These are phyloP conservation scores for Orbilia oligospora DNA, from an alignment of 2,329 filamentous ascomycete genomes.

Conservation along the genomic window DNA sequence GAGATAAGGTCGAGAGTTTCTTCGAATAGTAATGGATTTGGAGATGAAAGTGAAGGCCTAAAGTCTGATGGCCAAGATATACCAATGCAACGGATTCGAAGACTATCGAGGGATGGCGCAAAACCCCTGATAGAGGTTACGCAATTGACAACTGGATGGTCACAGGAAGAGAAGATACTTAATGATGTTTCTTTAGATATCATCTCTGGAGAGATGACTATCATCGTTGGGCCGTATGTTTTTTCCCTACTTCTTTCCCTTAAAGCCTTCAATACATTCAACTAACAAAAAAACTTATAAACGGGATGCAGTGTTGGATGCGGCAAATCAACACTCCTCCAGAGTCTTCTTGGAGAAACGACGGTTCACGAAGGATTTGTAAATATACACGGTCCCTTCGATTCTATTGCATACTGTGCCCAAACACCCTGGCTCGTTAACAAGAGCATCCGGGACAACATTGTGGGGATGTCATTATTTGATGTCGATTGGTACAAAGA, in stretches of 20 bases:
- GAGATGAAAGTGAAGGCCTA: background rate
- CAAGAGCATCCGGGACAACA: conserved; percentile 67
- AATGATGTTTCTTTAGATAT: conserved; percentile 46
- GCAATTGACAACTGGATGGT: conserved; percentile 37
- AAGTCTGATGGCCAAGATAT: conserved; percentile 12
- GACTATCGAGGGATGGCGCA: background rate
- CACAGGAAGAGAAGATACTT: conserved; percentile 30
- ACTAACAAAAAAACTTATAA: too few species aligned
- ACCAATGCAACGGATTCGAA: conserved; percentile 23
- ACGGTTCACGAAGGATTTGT: conserved; percentile 64
- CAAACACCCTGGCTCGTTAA: conserved; percentile 67
- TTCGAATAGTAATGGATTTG: background rate
- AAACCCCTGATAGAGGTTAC: conserved; percentile 32
- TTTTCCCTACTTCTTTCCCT: background rate
- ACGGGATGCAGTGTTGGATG: conserved; percentile 68
- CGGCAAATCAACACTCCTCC: conserved; percentile 68
- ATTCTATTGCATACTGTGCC: conserved; percentile 67
- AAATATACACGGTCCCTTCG: conserved; percentile 63
- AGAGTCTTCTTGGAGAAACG: conserved; percentile 67
- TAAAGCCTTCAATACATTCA: background rate
- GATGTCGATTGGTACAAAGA: conserved; percentile 66
- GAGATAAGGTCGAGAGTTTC: background rate
- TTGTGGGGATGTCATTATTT: conserved; percentile 66
- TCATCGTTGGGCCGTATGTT: conserved; percentile 51
- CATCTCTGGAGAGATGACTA: conserved; percentile 24